Evolutionary conservation across 2,329 filamentous ascomycete genomes (phyloP), one percentile per base, ranked within the genome.

Genomic region (Trichoderma guizhouense): DNA sequence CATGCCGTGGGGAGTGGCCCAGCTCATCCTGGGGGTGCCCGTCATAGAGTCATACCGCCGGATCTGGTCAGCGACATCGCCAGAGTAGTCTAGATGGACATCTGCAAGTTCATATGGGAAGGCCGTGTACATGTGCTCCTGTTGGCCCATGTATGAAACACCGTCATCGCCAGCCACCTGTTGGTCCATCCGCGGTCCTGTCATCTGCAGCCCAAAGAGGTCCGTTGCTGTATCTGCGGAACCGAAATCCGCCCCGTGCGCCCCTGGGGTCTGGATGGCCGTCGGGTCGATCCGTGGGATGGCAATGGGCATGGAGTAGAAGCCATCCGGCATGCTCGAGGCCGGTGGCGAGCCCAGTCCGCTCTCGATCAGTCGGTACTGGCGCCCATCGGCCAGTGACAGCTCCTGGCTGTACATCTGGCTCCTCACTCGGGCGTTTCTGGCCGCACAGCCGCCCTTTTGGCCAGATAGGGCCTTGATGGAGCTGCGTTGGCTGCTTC

Each of bases 361-460:
- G 24, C 64, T 71, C 28, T 72, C 63, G 5, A 72, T 70, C 55
- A 70, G 32, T n/a, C 58, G 58, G 67, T 55, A 71, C 30, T 28
- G 63, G 47, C 39, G 68, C 47, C 57, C 30, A 28, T 30, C 36
- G 18, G 66, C 34, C 72, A 77, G 74, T 26, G 78, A 69, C 66
- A 72, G 67, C 60, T 70, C 72, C 24, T 76, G 75, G 14, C 73
- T 69, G 66, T 75, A 75, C 61, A 72, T 74, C 32, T 74, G 77
- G 63, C 74, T 74, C 47, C 78, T 76, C 64, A 76, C 62, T 60
- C 75, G 74, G 18, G 77, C 75, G 51, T 75, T 78, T 69, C 76
- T 79, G 12, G 80, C 76, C 8, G 79, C 78, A 21, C 75, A 76
- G 9, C 81, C 82, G 69, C 81, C 81, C 61, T 79, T 81, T 62